phyloP scores from a whole-genome alignment of 2,329 filamentous ascomycete species.

The Penicillium psychrosexuale region DNA sequence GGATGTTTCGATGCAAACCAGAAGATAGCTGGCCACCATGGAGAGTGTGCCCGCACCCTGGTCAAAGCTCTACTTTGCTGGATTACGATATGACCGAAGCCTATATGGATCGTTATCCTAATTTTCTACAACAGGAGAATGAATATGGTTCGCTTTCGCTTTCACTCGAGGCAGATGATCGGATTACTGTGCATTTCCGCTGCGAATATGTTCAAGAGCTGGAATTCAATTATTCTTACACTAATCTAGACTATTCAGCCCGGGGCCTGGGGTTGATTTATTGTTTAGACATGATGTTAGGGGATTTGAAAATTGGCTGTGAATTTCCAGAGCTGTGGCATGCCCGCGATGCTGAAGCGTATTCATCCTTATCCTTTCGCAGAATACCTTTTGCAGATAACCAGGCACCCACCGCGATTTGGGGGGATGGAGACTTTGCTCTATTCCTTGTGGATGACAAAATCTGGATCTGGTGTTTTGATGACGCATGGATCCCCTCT shows the following conservation, averaged over 20 bases:
- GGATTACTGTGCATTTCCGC: background rate
- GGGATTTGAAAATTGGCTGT: background rate
- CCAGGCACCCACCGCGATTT: background rate
- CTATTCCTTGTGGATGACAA: background rate
- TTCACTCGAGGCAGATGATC: background rate
- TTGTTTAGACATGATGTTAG: background rate
- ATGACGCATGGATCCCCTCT: conserved; percentile 9
- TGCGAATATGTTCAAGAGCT: background rate
- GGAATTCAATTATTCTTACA: background rate
- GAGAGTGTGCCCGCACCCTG: background rate
- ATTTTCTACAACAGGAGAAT: background rate
- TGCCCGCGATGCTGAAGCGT: background rate
- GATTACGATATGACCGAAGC: too few species aligned
- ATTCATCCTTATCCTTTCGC: background rate
- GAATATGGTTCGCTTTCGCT: background rate
- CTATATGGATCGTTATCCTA: background rate
- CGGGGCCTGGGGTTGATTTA: background rate
- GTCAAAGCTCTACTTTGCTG: background rate
- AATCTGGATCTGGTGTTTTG: conserved; percentile 26
- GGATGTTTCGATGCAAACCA: background rate
- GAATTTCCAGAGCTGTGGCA: background rate
- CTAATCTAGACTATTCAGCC: background rate
- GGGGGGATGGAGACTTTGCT: background rate
- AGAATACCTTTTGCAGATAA: too few species aligned
- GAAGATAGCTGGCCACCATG: too few species aligned